Percentiles rank a stretch among this genome's conserved stretches.
phyloP scores from a whole-genome alignment of 2,329 filamentous ascomycete species.

The Colletotrichum camelliae region DNA sequence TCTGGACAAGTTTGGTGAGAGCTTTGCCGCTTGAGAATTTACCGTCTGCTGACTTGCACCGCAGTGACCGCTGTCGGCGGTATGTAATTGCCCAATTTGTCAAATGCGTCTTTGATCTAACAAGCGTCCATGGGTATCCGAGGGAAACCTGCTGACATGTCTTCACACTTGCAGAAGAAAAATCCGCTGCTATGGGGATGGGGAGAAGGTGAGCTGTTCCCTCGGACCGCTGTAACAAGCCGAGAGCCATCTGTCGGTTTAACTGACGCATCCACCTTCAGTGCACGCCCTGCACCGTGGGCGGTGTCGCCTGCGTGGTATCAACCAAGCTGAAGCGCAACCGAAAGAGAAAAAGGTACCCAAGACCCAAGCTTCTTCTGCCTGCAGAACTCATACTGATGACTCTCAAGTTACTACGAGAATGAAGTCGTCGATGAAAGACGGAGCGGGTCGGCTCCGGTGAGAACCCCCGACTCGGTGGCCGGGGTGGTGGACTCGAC shows the following conservation, averaged over 20 bases:
- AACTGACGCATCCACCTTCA: not conserved
- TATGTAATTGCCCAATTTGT: not conserved
- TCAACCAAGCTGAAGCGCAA: constrained; percentile 17
- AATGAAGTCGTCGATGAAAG: constrained; percentile 1
- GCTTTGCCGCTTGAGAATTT: not conserved
- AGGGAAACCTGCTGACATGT: not conserved
- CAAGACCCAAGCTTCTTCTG: not conserved
- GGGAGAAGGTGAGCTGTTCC: constrained; percentile 3
- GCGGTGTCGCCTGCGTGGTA: not conserved
- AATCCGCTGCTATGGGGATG: constrained; percentile 16
- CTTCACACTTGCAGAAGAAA: not conserved
- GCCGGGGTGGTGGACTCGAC: not conserved
- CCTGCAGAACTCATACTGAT: not conserved
- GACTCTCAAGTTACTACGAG: constrained; percentile 4
- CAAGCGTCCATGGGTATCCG: not conserved
- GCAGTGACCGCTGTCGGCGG: constrained; percentile 13
- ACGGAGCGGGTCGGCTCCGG: not conserved
- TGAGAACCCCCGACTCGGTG: not conserved
- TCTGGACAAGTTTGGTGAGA: constrained; percentile 15
- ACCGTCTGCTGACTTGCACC: not conserved
- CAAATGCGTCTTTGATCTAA: not conserved
- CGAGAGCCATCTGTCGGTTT: not conserved
- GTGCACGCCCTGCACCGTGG: constrained; percentile 5
- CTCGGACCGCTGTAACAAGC: too few relatives aligned
- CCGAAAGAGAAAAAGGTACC: constrained; percentile 16